Conservation (phyloP, 345 rosid species). For the Balakata baccata region DNA sequence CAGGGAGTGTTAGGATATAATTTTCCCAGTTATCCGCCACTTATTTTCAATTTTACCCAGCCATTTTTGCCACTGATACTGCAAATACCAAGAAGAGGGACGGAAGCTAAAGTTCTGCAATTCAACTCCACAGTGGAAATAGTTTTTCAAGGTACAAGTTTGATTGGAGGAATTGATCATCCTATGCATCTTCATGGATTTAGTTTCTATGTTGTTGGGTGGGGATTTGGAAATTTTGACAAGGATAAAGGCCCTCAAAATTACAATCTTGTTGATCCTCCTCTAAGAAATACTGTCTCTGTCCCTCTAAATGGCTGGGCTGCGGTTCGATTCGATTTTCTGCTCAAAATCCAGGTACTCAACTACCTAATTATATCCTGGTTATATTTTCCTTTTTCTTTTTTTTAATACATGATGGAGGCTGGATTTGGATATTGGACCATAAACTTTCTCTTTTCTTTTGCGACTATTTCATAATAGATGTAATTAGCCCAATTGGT, state of each 20-base stretch:
- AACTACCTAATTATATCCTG: background rate
- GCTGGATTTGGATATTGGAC: too few species aligned
- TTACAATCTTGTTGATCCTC: slow-evolving; percentile 67
- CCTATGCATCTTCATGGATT: slow-evolving; percentile 78
- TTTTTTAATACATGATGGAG: too few species aligned
- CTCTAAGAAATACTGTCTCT: slow-evolving; percentile 54
- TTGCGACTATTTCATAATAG: too few species aligned
- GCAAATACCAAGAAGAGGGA: slow-evolving; percentile 12
- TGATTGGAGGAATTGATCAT: slow-evolving; percentile 50
- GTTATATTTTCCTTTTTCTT: too few species aligned
- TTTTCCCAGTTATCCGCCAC: slow-evolving; percentile 13
- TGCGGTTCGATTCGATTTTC: slow-evolving; percentile 51
- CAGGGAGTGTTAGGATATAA: background rate
- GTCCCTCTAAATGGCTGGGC: slow-evolving; percentile 82
- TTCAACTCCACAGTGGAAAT: slow-evolving; percentile 54
- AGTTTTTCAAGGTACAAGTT: slow-evolving; percentile 60
- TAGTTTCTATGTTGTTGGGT: slow-evolving; percentile 61
- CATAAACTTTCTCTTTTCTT: too few species aligned
- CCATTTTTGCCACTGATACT: background rate
- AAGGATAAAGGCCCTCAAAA: slow-evolving; percentile 31
- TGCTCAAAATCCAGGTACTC: slow-evolving; percentile 65
- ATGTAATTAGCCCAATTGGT: too few species aligned
- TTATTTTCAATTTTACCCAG: slow-evolving; percentile 12
- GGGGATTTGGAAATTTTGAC: slow-evolving; percentile 64
- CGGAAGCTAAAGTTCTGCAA: slow-evolving; percentile 34